These are phyloP conservation scores for Aspergillus sp. DNA, from an alignment of 2,329 filamentous ascomycete species.

Conservation along the genomic window DNA sequence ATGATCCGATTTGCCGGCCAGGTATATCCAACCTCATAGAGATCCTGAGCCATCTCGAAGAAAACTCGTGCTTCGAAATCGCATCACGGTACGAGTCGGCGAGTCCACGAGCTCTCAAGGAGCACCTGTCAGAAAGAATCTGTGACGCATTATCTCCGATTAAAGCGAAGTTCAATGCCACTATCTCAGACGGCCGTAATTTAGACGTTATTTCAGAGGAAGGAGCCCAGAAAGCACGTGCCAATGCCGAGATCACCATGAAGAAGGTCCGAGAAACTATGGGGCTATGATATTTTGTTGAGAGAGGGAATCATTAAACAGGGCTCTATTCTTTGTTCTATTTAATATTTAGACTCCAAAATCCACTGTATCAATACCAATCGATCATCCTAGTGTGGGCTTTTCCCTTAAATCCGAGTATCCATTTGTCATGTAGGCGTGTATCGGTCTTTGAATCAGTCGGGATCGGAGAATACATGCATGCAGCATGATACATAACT, in stretches of 20 bases:
- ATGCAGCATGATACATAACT: too few relatives aligned
- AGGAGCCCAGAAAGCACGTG: conserved; percentile 31
- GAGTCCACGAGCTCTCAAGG: conserved; percentile 63
- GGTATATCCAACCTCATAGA: conserved; percentile 86
- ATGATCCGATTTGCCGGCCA: conserved; percentile 68
- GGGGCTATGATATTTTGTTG: conserved; percentile 25
- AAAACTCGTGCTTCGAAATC: conserved; percentile 44
- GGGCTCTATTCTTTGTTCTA: too few relatives aligned
- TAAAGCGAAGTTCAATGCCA: conserved; percentile 33
- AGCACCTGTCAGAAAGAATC: conserved; percentile 55
- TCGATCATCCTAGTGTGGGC: too few relatives aligned
- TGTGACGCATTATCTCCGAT: conserved; percentile 30
- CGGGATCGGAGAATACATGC: too few relatives aligned
- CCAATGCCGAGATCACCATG: conserved; percentile 35
- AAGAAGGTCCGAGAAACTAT: conserved; percentile 28
- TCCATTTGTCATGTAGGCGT: too few relatives aligned
- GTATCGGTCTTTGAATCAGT: too few relatives aligned
- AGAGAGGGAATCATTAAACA: too few relatives aligned
- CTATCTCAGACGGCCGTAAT: conserved; percentile 29
- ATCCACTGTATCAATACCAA: too few relatives aligned
- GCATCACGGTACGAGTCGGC: conserved; percentile 45
- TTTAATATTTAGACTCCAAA: too few relatives aligned
- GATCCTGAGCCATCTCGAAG: conserved; percentile 70
- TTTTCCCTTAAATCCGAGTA: too few relatives aligned
- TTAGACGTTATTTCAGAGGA: conserved; percentile 32